Evolutionary conservation across 371 early-diverging fungal species (phyloP).

Genomic region (Smittium culicis): DNA sequence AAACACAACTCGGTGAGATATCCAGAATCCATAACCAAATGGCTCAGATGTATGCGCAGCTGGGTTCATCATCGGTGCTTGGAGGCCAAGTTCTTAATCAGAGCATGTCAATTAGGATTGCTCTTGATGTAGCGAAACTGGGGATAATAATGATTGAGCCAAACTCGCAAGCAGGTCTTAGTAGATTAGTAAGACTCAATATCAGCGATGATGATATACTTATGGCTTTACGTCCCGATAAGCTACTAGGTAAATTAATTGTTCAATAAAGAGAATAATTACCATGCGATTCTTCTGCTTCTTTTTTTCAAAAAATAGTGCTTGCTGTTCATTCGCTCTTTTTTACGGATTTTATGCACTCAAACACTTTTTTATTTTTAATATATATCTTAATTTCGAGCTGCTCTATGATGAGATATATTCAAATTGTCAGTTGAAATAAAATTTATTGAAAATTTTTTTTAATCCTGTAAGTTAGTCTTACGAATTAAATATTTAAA

Average conservation of each 20-base stretch:
- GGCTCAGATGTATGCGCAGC: constrained; percentile 43
- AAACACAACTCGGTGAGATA: constrained; percentile 59
- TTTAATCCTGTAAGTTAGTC: too few species aligned
- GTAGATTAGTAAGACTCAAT: constrained; percentile 52
- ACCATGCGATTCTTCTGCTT: too few species aligned
- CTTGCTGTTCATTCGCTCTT: too few species aligned
- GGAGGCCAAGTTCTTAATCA: background rate
- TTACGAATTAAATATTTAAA: too few species aligned
- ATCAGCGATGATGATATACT: constrained; percentile 57
- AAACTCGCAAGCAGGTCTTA: constrained; percentile 40
- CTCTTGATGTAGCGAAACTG: constrained; percentile 1
- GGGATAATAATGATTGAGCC: constrained; percentile 7
- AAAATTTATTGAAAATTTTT: too few species aligned
- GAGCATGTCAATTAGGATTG: background rate
- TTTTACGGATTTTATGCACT: too few species aligned
- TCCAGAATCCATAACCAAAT: constrained; percentile 42
- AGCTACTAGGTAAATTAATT: constrained; percentile 37
- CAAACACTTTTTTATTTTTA: too few species aligned
- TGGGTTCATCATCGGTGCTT: constrained; percentile 20
- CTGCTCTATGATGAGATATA: too few species aligned
- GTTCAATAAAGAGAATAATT: constrained; percentile 18
- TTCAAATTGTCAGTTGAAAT: too few species aligned
- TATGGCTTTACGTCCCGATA: constrained; percentile 53
- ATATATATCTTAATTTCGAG: too few species aligned
- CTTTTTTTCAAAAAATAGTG: too few species aligned